Percentiles rank a stretch among this genome's conserved stretches.
phyloP scores from a whole-genome alignment of 1,284 basidiomycete genomes.

The Tylopilus sp. region DNA sequence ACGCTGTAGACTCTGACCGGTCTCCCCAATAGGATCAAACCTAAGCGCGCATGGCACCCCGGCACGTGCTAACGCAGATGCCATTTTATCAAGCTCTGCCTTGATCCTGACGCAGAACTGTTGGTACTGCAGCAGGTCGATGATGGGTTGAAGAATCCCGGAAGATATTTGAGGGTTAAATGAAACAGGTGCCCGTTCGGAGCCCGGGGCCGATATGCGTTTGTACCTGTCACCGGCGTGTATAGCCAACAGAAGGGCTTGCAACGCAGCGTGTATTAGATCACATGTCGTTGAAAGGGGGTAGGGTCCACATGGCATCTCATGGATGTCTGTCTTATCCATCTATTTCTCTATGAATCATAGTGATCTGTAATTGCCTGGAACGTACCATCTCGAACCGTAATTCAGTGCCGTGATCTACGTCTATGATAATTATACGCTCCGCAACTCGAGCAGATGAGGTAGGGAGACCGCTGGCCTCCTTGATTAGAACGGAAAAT shows the following conservation, averaged over 20 bases:
- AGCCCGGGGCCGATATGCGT: slow-evolving; percentile 41
- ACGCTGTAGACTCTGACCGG: slow-evolving; percentile 48
- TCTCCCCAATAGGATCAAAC: slow-evolving; percentile 64
- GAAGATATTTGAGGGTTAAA: slow-evolving; percentile 27
- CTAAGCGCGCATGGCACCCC: slow-evolving; percentile 57
- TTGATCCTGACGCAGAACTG: slow-evolving; percentile 64
- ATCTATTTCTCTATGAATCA: slow-evolving; percentile 28
- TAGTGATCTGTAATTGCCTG: slow-evolving; percentile 1
- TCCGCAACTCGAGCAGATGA: slow-evolving; percentile 73
- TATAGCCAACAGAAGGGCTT: slow-evolving; percentile 60
- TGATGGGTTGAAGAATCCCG: slow-evolving; percentile 61
- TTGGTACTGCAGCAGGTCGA: slow-evolving; percentile 73
- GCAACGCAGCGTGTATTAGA: slow-evolving; percentile 63
- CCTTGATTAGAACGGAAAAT: slow-evolving; percentile 64
- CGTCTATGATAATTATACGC: slow-evolving; percentile 67
- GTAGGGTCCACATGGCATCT: slow-evolving; percentile 7
- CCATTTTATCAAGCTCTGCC: slow-evolving; percentile 51
- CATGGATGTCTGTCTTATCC: slow-evolving; percentile 24
- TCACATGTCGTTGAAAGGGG: slow-evolving; percentile 52
- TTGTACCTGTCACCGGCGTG: slow-evolving; percentile 52
- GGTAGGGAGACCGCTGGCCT: slow-evolving; percentile 67
- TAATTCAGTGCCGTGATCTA: slow-evolving; percentile 63
- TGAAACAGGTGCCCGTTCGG: slow-evolving; percentile 23
- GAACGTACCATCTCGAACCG: slow-evolving; percentile 46
- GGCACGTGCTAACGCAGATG: slow-evolving; percentile 44